Conservation (phyloP, 1,139 yeast species). For the Meyerozyma guilliermondii region DNA sequence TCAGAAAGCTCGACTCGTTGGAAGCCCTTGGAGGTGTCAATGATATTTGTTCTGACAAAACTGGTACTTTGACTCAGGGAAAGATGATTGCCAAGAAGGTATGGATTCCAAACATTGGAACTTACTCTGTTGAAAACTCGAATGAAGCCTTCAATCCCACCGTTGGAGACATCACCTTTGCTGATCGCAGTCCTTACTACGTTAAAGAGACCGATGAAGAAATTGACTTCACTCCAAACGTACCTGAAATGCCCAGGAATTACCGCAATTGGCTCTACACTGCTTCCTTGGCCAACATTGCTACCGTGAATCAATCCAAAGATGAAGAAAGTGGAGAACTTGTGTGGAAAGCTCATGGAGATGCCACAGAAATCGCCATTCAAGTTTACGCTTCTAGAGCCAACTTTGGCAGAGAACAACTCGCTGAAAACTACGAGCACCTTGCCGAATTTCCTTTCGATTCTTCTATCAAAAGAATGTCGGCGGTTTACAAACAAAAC, state of each 20-base stretch:
- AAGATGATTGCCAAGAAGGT: conserved; percentile 68
- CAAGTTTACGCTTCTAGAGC: conserved; percentile 65
- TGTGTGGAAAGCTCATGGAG: conserved; percentile 75
- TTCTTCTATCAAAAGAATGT: conserved; percentile 72
- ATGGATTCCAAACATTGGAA: conserved; percentile 77
- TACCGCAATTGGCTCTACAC: conserved; percentile 42
- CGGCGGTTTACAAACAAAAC: conserved; percentile 46
- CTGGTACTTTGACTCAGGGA: conserved; percentile 80
- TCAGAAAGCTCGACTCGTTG: conserved; percentile 70
- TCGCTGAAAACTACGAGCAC: conserved; percentile 36
- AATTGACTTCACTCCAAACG: conserved; percentile 18
- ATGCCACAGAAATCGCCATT: conserved; percentile 81
- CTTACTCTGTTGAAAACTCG: conserved; percentile 54
- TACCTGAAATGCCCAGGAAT: conserved; percentile 21
- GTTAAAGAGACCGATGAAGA: conserved; percentile 37
- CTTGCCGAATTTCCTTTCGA: conserved; percentile 73
- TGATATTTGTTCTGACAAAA: conserved; percentile 79
- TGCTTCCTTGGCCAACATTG: conserved; percentile 72
- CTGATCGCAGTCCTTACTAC: conserved; percentile 36
- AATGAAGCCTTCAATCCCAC: conserved; percentile 73
- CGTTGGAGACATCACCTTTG: conserved; percentile 49
- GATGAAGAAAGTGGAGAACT: conserved; percentile 34
- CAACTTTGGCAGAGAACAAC: conserved; percentile 39
- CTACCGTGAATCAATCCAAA: conserved; percentile 44
- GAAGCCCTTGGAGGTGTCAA: conserved; percentile 79